Evolutionary conservation across 139 green algal genomes (phyloP).

Genomic region (Tetraselmis striata): DNA sequence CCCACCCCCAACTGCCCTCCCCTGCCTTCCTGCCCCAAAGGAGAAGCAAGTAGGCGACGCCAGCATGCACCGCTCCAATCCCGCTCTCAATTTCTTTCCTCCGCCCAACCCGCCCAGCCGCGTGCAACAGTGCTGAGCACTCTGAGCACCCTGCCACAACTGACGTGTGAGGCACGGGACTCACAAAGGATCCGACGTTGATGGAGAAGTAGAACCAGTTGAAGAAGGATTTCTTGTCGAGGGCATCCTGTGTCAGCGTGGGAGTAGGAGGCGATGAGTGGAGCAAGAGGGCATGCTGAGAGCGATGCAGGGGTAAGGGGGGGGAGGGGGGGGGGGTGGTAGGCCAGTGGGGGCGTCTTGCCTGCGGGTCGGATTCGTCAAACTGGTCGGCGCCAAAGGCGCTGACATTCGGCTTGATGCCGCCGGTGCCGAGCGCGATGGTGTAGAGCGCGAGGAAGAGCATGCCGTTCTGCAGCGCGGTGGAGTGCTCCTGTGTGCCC

Average conservation of each 20-base stretch:
- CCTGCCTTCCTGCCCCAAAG: neutral
- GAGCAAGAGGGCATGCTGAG: no score
- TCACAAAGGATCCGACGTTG: slow-evolving; percentile 82
- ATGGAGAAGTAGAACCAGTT: slow-evolving; percentile 98
- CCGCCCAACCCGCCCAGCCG: no score
- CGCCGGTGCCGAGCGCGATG: slow-evolving; percentile 86
- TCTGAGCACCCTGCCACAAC: no score
- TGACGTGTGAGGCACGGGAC: neutral
- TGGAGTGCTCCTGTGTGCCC: slow-evolving; percentile 29
- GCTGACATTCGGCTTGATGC: slow-evolving; percentile 55
- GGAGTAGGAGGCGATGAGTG: no score
- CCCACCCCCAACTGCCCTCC: neutral
- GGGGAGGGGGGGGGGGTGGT: neutral
- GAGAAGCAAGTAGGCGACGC: no score
- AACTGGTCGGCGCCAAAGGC: slow-evolving; percentile 48
- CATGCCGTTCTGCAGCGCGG: slow-evolving; percentile 34
- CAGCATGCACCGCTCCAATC: no score
- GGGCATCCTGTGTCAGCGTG: slow-evolving; percentile 54
- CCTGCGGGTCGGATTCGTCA: slow-evolving; percentile 12
- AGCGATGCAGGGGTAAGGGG: slow-evolving; percentile 22
- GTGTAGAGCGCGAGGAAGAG: slow-evolving; percentile 71
- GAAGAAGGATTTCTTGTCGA: slow-evolving; percentile 89
- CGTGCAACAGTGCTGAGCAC: no score
- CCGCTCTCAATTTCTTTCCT: no score
- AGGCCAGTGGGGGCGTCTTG: neutral